Percentiles rank a stretch among this genome's conserved stretches.
These are phyloP conservation scores for Agrostemma githago DNA, from an alignment of 148 eudicot species.

Conservation along the genomic window DNA sequence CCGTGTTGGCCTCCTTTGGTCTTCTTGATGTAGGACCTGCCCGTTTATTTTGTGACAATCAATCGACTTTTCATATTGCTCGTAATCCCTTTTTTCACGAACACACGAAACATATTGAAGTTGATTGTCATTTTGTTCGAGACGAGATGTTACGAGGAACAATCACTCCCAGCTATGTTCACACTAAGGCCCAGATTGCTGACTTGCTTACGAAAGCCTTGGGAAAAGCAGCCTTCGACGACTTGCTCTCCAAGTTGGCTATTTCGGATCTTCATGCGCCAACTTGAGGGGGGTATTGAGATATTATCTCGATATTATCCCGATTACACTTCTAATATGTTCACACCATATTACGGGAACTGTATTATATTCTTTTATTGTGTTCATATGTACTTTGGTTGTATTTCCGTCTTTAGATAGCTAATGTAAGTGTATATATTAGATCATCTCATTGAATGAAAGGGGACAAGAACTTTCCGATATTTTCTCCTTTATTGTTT, in stretches of 20 bases:
- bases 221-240: background rate
- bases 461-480: too few species aligned
- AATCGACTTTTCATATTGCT: background rate
- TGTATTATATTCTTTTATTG: too few species aligned
- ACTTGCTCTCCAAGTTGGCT: background rate
- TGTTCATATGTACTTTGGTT: too few species aligned
- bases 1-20: background rate
- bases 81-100: background rate
- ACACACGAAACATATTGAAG: background rate
- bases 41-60: background rate
- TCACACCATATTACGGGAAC: too few species aligned
- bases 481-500: too few species aligned
- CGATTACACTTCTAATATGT: too few species aligned
- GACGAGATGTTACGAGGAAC: background rate
- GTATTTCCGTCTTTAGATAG: too few species aligned
- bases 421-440: too few species aligned
- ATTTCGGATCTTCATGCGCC: background rate
- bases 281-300: background rate
- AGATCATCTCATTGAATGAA: too few species aligned
- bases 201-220: background rate
- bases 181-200: background rate
- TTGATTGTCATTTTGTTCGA: background rate
- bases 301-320: too few species aligned
- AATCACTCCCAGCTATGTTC: background rate
- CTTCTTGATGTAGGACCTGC: background rate